Evolutionary conservation across 2,329 filamentous ascomycete species (phyloP).

Genomic region (Penicillium hesseltinei): DNA sequence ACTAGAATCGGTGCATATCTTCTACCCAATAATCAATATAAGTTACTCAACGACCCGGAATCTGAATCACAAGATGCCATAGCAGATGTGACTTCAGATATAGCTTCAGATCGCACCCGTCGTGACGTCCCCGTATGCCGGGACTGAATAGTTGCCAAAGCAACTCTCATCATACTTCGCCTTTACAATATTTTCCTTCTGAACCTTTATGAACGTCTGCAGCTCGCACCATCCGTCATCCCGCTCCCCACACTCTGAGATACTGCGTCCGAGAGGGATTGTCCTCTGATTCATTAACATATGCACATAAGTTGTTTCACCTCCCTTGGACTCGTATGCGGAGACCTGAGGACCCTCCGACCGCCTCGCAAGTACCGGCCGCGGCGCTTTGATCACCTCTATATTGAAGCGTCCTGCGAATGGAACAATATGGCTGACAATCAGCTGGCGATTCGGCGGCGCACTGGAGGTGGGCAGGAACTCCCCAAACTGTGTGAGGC

Average conservation of each 20-base stretch:
- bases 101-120: background rate
- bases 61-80: background rate
- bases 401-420: constrained; percentile 73
- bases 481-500: constrained; percentile 65
- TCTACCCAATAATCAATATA: background rate
- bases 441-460: constrained; percentile 60
- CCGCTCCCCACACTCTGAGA: constrained; percentile 62
- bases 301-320: constrained; percentile 67
- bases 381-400: constrained; percentile 67
- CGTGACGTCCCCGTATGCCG: background rate
- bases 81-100: background rate
- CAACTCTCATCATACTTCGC: constrained; percentile 67
- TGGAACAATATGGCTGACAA: constrained; percentile 66
- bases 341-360: constrained; percentile 23
- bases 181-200: constrained; percentile 57
- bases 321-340: constrained; percentile 41
- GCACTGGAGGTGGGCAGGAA: constrained; percentile 52
- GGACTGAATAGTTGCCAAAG: constrained; percentile 47
- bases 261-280: constrained; percentile 65
- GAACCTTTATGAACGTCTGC: constrained; percentile 62
- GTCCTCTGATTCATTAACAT: constrained; percentile 74
- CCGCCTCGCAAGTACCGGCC: constrained; percentile 58
- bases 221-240: constrained; percentile 78
- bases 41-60: background rate
- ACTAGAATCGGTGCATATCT: no score